Evolutionary conservation across 2,329 filamentous ascomycete genomes (phyloP), one percentile per base, ranked within the genome.

Genomic region (Purpureocillium lavendulum): DNA sequence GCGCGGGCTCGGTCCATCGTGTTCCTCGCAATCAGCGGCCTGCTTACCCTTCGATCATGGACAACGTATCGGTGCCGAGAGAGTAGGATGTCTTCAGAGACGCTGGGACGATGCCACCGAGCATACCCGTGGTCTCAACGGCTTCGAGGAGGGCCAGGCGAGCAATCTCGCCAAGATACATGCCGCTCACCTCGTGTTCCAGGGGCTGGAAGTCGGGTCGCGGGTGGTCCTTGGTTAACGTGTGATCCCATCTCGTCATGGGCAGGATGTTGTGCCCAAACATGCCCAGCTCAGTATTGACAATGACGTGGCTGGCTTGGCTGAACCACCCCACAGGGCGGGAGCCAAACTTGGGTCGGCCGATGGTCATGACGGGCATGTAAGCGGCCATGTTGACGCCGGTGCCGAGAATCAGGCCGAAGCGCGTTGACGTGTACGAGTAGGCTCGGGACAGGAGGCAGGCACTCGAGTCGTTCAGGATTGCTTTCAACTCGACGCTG

Each of bases 201-300:
- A 80, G 55, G 0, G 77, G 77, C 47, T 82, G 77, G 45, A 80
- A 80, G 17, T 74, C 69, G 0, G 77, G 77, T 38, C 65, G 62
- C 11, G 71, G 64, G 45, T 80, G 79, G 0, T 57, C 62, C 2
- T 62, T 63, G 34, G 71, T 71, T 12, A 84, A 59, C 5, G 61
- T 53, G 14, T 59, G 54, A 46, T 84, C 80, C 78, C 79, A 84
- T 46, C 67, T 68, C 4, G 78, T 82, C 40, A 74, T 49, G 7
- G 78, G 77, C 18, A 82, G 58, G 36, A 80, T 67, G 41, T 62
- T 70, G 37, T 67, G 61, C 12, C 79, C 79, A 52, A 81, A 82
- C 77, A 83, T 82, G 48, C 77, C 73, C 28, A 82, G 57, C 55
- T 83, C 79, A 1, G 77, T 82, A 55, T 83, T 83, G 48, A 83